phyloP scores from a whole-genome alignment of 148 eudicot species.

The Rhododendron ferrugineum region DNA sequence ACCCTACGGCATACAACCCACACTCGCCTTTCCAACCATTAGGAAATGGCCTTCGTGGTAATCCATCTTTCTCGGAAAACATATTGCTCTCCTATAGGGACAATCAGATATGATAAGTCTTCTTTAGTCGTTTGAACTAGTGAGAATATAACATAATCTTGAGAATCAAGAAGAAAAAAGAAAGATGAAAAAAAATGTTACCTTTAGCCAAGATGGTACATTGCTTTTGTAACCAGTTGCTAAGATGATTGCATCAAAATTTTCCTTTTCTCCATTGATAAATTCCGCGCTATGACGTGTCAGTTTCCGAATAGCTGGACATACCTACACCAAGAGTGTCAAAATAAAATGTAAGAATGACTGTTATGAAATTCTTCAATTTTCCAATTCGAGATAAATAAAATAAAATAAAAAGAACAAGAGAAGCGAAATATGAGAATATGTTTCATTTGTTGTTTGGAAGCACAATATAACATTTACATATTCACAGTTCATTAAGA shows the following conservation, averaged over 20 bases:
- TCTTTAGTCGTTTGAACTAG: constrained; percentile 4
- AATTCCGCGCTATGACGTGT: constrained; percentile 45
- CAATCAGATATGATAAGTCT: not conserved
- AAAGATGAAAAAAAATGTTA: constrained; percentile 20
- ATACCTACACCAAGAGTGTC: constrained; percentile 29
- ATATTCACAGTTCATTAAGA: too few relatives aligned
- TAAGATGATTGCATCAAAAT: constrained; percentile 64
- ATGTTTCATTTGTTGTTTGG: too few relatives aligned
- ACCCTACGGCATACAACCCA: constrained; percentile 69
- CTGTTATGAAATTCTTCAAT: not conserved
- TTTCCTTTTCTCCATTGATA: constrained; percentile 42
- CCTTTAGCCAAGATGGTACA: constrained; percentile 80
- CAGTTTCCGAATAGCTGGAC: constrained; percentile 38
- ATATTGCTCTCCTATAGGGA: constrained; percentile 44
- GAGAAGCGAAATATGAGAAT: too few relatives aligned
- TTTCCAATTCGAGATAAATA: not conserved
- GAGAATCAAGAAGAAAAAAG: not conserved
- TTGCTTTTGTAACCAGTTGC: constrained; percentile 83
- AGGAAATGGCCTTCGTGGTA: constrained; percentile 56
- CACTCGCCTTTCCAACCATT: constrained; percentile 77
- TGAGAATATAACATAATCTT: not conserved
- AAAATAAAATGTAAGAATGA: not conserved
- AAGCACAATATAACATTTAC: too few relatives aligned
- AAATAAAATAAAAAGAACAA: not conserved
- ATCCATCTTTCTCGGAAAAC: constrained; percentile 65